phyloP scores from a whole-genome alignment of 2,329 filamentous ascomycete species.

The Westerdykella ornata region DNA sequence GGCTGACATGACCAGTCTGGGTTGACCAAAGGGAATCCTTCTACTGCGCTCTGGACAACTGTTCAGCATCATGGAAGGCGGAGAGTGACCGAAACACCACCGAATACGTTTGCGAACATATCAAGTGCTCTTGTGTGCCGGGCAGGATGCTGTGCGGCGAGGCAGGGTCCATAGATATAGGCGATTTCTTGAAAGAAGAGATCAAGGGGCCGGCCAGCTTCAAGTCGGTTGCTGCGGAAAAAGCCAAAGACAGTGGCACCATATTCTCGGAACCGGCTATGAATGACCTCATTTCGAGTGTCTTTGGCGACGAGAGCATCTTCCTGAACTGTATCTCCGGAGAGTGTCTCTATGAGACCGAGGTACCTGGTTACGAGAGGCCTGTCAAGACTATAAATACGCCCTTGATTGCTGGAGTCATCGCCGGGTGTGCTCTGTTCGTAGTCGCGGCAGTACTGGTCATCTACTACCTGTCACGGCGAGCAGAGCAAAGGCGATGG shows the following conservation, averaged over 20 bases:
- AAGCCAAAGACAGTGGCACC: slow-evolving; percentile 62
- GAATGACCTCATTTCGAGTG: slow-evolving; percentile 77
- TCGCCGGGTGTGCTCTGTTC: slow-evolving; percentile 78
- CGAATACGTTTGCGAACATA: slow-evolving; percentile 74
- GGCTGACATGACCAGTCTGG: slow-evolving; percentile 61
- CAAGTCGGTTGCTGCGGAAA: slow-evolving; percentile 55
- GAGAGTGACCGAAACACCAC: slow-evolving; percentile 70
- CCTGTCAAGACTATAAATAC: slow-evolving; percentile 96
- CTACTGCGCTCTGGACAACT: slow-evolving; percentile 83
- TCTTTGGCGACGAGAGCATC: slow-evolving; percentile 92
- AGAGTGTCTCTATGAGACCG: slow-evolving; percentile 87
- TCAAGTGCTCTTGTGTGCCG: slow-evolving; percentile 80
- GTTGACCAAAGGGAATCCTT: slow-evolving; percentile 91
- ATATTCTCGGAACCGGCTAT: slow-evolving; percentile 86
- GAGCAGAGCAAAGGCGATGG: slow-evolving; percentile 54
- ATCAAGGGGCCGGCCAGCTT: slow-evolving; percentile 88
- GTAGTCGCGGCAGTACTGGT: slow-evolving; percentile 77
- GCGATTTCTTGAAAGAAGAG: slow-evolving; percentile 73
- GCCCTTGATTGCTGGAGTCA: slow-evolving; percentile 87
- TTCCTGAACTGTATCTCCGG: slow-evolving; percentile 73
- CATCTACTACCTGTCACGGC: slow-evolving; percentile 82
- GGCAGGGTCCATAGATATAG: slow-evolving; percentile 82
- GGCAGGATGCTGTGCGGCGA: slow-evolving; percentile 93
- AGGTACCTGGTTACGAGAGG: slow-evolving; percentile 82
- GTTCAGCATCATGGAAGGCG: slow-evolving; percentile 64